Percentiles rank a stretch among this genome's conserved stretches.
Conservation (phyloP, 345 rosid species). For the Adansonia digitata region DNA sequence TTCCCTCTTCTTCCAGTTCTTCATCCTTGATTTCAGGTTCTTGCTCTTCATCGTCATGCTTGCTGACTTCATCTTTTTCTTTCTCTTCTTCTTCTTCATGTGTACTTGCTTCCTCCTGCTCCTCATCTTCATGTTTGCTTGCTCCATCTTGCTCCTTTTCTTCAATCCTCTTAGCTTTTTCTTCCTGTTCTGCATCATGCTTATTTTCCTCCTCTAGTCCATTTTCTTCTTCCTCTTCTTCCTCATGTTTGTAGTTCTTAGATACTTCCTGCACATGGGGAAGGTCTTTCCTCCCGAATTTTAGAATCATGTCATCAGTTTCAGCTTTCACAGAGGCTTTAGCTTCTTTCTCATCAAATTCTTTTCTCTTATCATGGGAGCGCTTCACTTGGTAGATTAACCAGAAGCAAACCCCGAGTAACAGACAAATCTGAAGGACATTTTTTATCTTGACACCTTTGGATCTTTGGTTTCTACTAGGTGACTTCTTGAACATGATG, state of each 20-base stretch:
- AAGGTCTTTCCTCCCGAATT: conserved; percentile 77
- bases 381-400: conserved; percentile 84
- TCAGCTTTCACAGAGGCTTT: conserved; percentile 24
- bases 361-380: conserved; percentile 85
- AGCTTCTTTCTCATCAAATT: conserved; percentile 49
- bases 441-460: conserved; percentile 57
- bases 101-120: conserved; percentile 25
- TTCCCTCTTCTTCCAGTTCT: conserved; percentile 34
- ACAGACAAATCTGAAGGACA: conserved; percentile 68
- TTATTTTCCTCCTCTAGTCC: conserved; percentile 29
- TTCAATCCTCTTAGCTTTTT: conserved; percentile 18
- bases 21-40: conserved; percentile 31
- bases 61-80: conserved; percentile 27
- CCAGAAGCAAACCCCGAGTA: conserved; percentile 84
- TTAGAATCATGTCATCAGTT: conserved; percentile 27
- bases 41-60: conserved; percentile 34
- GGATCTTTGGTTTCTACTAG: conserved; percentile 64
- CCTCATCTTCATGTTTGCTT: conserved; percentile 25
- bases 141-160: conserved; percentile 32
- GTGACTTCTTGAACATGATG: conserved; percentile 56
- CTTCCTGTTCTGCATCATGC: conserved; percentile 31
- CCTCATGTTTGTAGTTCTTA: conserved; percentile 14
- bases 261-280: conserved; percentile 35
- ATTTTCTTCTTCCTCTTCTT: conserved; percentile 38
- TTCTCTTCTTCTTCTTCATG: conserved; percentile 16